phyloP scores from a whole-genome alignment of 805 yeast genomes.

The Candida nonsorbophila region DNA sequence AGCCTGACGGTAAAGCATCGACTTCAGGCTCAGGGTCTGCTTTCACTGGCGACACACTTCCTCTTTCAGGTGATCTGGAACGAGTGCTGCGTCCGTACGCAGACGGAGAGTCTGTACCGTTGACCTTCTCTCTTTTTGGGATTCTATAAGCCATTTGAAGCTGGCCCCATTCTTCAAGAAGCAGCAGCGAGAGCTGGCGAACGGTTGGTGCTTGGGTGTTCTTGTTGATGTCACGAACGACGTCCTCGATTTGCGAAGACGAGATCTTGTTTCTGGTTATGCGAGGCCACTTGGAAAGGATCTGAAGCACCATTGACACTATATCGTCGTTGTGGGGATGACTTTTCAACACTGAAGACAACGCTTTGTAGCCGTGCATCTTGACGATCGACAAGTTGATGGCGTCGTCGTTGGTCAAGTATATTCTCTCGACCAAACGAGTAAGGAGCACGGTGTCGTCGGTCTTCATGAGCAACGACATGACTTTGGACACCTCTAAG shows the following conservation, averaged over 20 bases:
- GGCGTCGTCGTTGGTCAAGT: slow-evolving; percentile 43
- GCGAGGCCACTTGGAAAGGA: slow-evolving; percentile 49
- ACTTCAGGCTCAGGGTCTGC: slow-evolving; percentile 13
- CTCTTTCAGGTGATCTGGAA: slow-evolving; percentile 11
- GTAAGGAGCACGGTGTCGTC: slow-evolving; percentile 61
- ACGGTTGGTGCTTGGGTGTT: slow-evolving; percentile 19
- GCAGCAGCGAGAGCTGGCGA: slow-evolving; percentile 29
- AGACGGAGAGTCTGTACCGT: slow-evolving; percentile 9
- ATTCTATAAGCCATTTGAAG: slow-evolving; percentile 83
- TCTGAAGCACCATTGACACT: slow-evolving; percentile 45
- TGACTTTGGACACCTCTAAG: slow-evolving; percentile 60
- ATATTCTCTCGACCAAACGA: slow-evolving; percentile 65
- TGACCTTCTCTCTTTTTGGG: slow-evolving; percentile 65
- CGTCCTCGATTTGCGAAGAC: slow-evolving; percentile 65
- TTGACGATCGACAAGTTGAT: slow-evolving; percentile 59
- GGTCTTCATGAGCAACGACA: slow-evolving; percentile 74
- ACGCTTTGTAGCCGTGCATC: slow-evolving; percentile 82
- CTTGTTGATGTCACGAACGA: slow-evolving; percentile 41
- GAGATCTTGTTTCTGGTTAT: slow-evolving; percentile 75
- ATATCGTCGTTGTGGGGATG: slow-evolving; percentile 24
- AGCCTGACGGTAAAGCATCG: slow-evolving; percentile 51
- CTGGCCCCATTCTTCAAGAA: slow-evolving; percentile 65
- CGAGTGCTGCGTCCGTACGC: slow-evolving; percentile 18
- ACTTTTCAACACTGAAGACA: slow-evolving; percentile 54
- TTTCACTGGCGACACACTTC: slow-evolving; percentile 1